Evolutionary conservation across 2,329 filamentous ascomycete species (phyloP).

Genomic region (Ophiostoma quercus): DNA sequence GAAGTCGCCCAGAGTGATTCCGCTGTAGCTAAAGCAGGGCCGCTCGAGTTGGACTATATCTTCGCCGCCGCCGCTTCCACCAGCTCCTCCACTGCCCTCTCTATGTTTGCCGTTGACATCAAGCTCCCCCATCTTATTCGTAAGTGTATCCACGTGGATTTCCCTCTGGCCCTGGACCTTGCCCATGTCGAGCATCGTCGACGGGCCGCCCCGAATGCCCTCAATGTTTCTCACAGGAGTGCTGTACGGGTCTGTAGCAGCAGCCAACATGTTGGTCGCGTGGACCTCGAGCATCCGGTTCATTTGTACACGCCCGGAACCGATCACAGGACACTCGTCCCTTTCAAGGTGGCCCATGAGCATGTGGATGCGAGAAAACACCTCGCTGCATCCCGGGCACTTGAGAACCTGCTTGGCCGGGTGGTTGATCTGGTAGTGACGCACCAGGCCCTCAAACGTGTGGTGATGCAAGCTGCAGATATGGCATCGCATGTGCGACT

Average conservation of each 20-base stretch:
- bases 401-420: conserved; percentile 38
- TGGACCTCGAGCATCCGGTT: conserved; percentile 31
- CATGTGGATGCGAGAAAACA: conserved; percentile 36
- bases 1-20: conserved; percentile 22
- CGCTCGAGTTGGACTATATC: conserved; percentile 9
- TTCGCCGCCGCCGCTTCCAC: neutral
- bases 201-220: neutral
- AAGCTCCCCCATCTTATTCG: neutral
- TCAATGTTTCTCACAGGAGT: neutral
- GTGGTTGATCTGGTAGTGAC: conserved; percentile 40
- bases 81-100: neutral
- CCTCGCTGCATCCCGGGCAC: conserved; percentile 44
- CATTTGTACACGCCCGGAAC: conserved; percentile 6
- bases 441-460: conserved; percentile 32
- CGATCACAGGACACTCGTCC: conserved; percentile 38
- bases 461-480: conserved; percentile 38
- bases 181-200: neutral
- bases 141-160: neutral
- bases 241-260: neutral
- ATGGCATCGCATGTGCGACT: conserved; percentile 37
- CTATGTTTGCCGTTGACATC: neutral
- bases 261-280: conserved; percentile 35
- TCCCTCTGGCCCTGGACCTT: neutral
- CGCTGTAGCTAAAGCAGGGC: conserved; percentile 23
- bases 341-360: conserved; percentile 46